phyloP scores from a whole-genome alignment of 75 land plant species.

The Selaginella tamariscina region DNA sequence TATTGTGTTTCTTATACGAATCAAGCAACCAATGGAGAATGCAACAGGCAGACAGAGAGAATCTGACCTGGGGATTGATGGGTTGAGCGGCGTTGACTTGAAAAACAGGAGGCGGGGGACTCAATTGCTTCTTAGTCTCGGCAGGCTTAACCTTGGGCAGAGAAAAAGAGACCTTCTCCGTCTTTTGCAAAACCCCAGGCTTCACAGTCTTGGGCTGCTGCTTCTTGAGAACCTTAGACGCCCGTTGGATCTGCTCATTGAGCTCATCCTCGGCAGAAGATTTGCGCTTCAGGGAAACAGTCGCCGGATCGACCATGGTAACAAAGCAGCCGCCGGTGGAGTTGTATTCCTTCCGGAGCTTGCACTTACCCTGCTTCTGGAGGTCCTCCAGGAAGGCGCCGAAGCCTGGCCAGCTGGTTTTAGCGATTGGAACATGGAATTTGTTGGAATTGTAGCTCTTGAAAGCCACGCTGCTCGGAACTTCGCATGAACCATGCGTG shows the following conservation, averaged over 20 bases:
- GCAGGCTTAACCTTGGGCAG: conserved; percentile 2
- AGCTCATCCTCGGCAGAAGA: not conserved
- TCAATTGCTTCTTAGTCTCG: not conserved
- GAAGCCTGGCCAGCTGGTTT: not conserved
- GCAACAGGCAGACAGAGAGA: not conserved
- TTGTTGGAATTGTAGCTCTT: not conserved
- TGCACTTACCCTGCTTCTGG: not conserved
- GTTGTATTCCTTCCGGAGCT: not conserved
- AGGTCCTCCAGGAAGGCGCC: not conserved
- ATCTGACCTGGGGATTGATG: not conserved
- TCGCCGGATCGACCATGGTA: not conserved
- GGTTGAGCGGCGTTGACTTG: not conserved
- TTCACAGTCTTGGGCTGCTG: not conserved
- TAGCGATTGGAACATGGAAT: not conserved
- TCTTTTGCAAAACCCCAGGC: not conserved
- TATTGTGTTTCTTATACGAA: too few species aligned
- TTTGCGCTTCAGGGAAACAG: not conserved
- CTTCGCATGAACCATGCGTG: not conserved
- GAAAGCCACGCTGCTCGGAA: not conserved
- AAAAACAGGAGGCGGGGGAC: not conserved
- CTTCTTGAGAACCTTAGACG: not conserved
- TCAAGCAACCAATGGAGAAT: not conserved
- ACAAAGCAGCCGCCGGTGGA: not conserved
- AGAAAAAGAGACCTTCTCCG: not conserved
- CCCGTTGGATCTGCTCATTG: not conserved